Evolutionary conservation across 2,329 filamentous ascomycete species (phyloP), one percentile per base, ranked within the genome.

Genomic region (Cordyceps militaris): DNA sequence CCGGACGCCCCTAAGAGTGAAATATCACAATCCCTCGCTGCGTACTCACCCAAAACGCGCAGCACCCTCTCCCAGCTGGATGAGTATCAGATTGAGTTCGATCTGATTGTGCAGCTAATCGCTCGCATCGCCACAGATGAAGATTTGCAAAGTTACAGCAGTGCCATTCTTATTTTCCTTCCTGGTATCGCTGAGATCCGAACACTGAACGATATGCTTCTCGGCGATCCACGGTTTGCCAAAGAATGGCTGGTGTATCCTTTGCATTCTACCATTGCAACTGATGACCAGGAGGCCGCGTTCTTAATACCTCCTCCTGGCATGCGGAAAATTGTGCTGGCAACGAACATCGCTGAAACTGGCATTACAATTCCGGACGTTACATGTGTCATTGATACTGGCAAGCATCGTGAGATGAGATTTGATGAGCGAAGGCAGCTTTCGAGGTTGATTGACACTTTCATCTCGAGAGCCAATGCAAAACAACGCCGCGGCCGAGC

Each of bases 321-420:
- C 0, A 79, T 85, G 58, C 83, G 92, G 61, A 99, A 99, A 74
- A 94, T 99, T 62, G 93, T 99, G 2, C 81, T 99, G 56, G 92
- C 94, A 1, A 99, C 94, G 14, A 99, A 99, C 68, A 99, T 99
- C 70, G 94, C 94, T 4, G 94, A 99, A 71, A 99, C 94, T 0
- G 94, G 94, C 76, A 96, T 99, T 67, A 99, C 94, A 0, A 99
- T 99, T 63, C 94, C 94, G 1, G 94, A 99, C 69, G 90, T 99
- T 30, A 97, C 94, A 0, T 96, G 92, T 65, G 94, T 99, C 47
- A 88, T 99, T 59, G 94, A 99, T 70, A 92, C 91, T 0, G 94
- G 94, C 58, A 97, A 96, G 71, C 93, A 97, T 72, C 91, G 95
- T 63, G 93, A 96, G 71, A 97, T 97, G 93, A 81, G 93, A 28